phyloP scores from a whole-genome alignment of 2,329 filamentous ascomycete species.

The Hypoxylon sp. region DNA sequence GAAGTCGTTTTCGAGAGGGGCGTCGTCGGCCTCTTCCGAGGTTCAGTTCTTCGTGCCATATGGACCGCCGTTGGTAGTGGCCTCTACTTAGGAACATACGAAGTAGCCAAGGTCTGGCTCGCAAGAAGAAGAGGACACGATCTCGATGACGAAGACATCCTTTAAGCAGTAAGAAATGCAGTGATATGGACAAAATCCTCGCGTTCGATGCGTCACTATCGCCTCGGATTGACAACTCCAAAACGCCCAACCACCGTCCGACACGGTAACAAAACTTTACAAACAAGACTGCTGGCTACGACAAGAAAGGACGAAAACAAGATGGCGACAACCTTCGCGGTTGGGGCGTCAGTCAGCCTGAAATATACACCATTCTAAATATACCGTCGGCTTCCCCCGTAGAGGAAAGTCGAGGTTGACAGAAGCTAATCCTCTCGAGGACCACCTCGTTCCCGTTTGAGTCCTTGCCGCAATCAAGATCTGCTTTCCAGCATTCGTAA shows the following conservation, averaged over 20 bases:
- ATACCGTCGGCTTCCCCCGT: constrained; percentile 11
- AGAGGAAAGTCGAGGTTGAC: constrained; percentile 14
- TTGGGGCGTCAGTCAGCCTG: no score
- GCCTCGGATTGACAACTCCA: no score
- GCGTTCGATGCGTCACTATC: no score
- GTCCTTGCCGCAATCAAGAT: constrained; percentile 25
- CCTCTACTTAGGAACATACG: constrained; percentile 86
- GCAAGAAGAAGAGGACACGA: constrained; percentile 53
- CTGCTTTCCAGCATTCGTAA: constrained; percentile 26
- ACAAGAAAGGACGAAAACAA: no score
- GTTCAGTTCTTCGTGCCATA: constrained; percentile 73
- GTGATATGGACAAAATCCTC: no score
- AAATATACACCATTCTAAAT: constrained; percentile 30
- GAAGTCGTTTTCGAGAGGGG: constrained; percentile 74
- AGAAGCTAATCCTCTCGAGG: constrained; percentile 17
- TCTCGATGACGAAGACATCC: constrained; percentile 46
- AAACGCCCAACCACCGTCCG: background rate
- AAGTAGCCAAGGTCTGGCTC: constrained; percentile 75
- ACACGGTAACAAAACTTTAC: no score
- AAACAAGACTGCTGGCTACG: no score
- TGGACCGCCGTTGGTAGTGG: constrained; percentile 88
- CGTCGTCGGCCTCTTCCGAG: constrained; percentile 77
- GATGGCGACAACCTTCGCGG: no score
- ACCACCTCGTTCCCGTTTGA: constrained; percentile 19
- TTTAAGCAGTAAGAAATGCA: background rate